A percentile compares a stretch with the other conserved stretches of the same genome.
These are phyloP conservation scores for Saturnispora sekii DNA, from an alignment of 805 yeast species.

Conservation along the genomic window DNA sequence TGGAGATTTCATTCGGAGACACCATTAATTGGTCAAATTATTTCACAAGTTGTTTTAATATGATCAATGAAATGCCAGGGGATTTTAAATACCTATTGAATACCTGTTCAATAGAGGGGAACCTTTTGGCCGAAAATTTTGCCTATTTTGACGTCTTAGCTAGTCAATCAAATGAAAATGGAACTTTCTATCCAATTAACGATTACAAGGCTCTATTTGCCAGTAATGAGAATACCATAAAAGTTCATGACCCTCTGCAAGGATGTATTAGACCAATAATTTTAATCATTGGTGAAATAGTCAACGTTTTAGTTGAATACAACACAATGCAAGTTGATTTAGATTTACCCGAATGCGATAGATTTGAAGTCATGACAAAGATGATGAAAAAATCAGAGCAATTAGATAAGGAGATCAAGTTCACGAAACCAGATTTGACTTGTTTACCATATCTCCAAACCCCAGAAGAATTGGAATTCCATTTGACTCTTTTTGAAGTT, in stretches of 20 bases:
- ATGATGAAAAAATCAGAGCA: slow-evolving; percentile 13
- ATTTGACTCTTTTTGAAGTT: slow-evolving; percentile 28
- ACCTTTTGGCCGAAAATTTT: slow-evolving; percentile 28
- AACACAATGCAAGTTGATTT: slow-evolving; percentile 15
- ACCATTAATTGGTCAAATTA: slow-evolving; percentile 27
- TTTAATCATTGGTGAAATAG: slow-evolving; percentile 30
- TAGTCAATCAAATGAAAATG: slow-evolving; percentile 28
- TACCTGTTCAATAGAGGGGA: slow-evolving; percentile 26
- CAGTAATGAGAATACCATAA: slow-evolving; percentile 10
- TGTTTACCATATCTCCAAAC: slow-evolving; percentile 14
- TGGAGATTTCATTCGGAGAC: slow-evolving; percentile 27
- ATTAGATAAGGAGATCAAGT: slow-evolving; percentile 14
- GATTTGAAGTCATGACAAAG: slow-evolving; percentile 13
- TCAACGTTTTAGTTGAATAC: slow-evolving; percentile 23
- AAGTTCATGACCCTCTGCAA: slow-evolving; percentile 30
- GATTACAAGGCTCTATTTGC: slow-evolving; percentile 26
- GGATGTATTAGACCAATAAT: slow-evolving; percentile 33
- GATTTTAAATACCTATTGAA: slow-evolving; percentile 23
- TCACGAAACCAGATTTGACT: slow-evolving; percentile 16
- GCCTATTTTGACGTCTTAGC: slow-evolving; percentile 34
- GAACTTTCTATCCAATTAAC: slow-evolving; percentile 28
- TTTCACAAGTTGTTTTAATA: slow-evolving; percentile 22
- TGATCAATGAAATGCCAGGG: slow-evolving; percentile 20
- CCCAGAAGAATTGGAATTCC: slow-evolving; percentile 21
- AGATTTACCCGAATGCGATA: slow-evolving; percentile 17